Percentiles rank a stretch among this genome's conserved stretches.
Conservation (phyloP, 1,139 yeast genomes). For the Debaryomyces fabryi region DNA sequence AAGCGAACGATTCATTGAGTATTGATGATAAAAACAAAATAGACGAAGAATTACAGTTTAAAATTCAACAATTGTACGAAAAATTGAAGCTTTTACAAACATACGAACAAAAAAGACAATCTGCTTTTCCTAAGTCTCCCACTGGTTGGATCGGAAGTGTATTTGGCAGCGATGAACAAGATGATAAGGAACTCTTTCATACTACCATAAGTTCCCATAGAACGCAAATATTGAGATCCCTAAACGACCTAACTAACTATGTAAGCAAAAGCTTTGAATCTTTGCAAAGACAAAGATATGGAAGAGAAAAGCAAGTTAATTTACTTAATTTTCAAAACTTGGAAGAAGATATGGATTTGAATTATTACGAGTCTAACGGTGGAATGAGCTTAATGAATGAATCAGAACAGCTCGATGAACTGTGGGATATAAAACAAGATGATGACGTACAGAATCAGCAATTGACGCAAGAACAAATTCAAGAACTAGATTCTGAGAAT, state of each 20-base stretch:
- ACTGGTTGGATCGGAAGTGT: conserved; percentile 28
- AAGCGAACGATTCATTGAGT: conserved; percentile 26
- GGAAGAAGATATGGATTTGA: conserved; percentile 31
- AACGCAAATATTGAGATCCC: conserved; percentile 42
- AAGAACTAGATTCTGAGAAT: conserved; percentile 72
- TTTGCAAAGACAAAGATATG: conserved; percentile 46
- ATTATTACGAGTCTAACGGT: conserved; percentile 13
- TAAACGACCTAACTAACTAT: conserved; percentile 37
- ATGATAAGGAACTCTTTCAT: conserved; percentile 29
- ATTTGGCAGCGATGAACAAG: conserved; percentile 35
- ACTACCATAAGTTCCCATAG: conserved; percentile 33
- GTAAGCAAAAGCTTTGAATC: conserved; percentile 39
- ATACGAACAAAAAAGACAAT: conserved; percentile 52
- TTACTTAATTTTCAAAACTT: conserved; percentile 47
- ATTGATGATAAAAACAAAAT: conserved; percentile 55
- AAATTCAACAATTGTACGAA: conserved; percentile 52
- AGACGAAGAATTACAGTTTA: conserved; percentile 56
- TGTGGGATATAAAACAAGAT: conserved; percentile 12
- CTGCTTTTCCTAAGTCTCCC: conserved; percentile 14
- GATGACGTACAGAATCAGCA: conserved; percentile 25
- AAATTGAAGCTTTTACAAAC: conserved; percentile 51
- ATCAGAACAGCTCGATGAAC: conserved; percentile 5
- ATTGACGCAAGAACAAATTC: conserved; percentile 63
- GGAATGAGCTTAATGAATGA: conserved; percentile 4
- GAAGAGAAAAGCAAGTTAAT: conserved; percentile 45